Evolutionary conservation across 352 stramenopile species (phyloP).

Genomic region (Lagenidium sp.): DNA sequence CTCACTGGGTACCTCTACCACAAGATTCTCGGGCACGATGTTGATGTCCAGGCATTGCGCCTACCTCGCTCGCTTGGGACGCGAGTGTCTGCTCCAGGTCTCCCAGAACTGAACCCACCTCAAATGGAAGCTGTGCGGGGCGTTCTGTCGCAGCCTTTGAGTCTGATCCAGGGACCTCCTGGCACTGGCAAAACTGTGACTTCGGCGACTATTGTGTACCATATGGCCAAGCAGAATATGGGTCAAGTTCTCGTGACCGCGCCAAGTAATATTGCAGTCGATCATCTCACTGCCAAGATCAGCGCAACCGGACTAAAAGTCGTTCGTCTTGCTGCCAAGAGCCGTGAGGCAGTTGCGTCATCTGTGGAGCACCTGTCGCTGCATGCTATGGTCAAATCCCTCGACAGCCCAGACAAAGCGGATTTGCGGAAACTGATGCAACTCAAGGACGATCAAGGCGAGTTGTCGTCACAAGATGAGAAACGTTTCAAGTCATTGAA

Average conservation of each 20-base stretch:
- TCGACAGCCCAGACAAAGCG: conserved; percentile 85
- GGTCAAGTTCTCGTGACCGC: conserved; percentile 98
- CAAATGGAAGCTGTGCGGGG: conserved; percentile 94
- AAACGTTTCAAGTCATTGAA: conserved; percentile 94
- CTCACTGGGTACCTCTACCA: conserved; percentile 99
- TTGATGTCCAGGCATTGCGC: conserved; percentile 91
- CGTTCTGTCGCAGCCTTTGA: conserved; percentile 96
- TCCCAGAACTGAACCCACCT: conserved; percentile 96
- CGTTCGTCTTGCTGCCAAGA: conserved; percentile 97
- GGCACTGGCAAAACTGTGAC: conserved; percentile 98
- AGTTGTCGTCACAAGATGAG: conserved; percentile 92
- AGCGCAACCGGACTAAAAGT: conserved; percentile 96
- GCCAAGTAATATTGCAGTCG: conserved; percentile 98
- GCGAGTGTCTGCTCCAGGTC: conserved; percentile 87
- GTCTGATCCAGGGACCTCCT: conserved; percentile 97
- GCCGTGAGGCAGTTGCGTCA: conserved; percentile 90
- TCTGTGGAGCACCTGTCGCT: conserved; percentile 97
- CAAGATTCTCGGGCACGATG: conserved; percentile 96
- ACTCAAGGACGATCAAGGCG: conserved; percentile 95
- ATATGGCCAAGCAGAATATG: conserved; percentile 98
- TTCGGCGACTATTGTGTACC: conserved; percentile 98
- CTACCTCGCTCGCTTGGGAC: conserved; percentile 54
- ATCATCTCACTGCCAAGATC: conserved; percentile 91
- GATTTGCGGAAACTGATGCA: conserved; percentile 89
- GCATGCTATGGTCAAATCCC: conserved; percentile 94